Base-by-base conservation (phyloP, 2,329 filamentous ascomycete species). In the Triangularia verruculosa region DNA sequence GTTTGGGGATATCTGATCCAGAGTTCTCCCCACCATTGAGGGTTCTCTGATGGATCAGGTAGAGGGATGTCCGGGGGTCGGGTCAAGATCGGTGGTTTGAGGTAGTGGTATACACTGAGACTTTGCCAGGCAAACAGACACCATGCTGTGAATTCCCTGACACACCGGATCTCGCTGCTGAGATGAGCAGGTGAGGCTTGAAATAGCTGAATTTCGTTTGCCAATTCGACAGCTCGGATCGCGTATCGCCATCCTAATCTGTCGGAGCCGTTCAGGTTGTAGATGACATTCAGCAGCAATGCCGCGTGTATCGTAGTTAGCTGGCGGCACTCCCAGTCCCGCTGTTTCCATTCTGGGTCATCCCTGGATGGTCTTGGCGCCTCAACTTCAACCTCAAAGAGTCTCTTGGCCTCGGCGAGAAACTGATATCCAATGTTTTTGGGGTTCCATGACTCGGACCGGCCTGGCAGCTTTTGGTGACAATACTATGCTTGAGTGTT, bases 231-330 rank as follows among this genome's bases (percentile, higher is more conserved):
- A 1, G 74, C 70, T 4, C 75, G 74, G 0, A 75, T 32, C 0
- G 71, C 68, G 27, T 77, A 79, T 0, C 73, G 65, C 55, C 73
- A 71, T 0, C 78, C 78, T 24, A 79, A 69, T 64, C 74, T 73
- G 55, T 80, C 78, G 0, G 76, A 61, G 1, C 76, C 76, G 22
- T 73, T 74, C 1, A 76, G 62, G 20, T 70, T 72, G 25, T 74
- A 68, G 24, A 72, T 64, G 34, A 74, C 57, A 30, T 67, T 72
- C 2, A 78, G 30, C n/a, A 78, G 57, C 7, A 72, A 51, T 2
- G 73, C 75, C 0, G 74, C 73, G 59, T 78, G 76, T 27, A 77
- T 70, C 4, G 73, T 74, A 9, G 72, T 73, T 9, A 80, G 64
- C 4, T 67, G 67, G 0, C 70, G 63, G 3, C 68, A 60, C 6